Conservation (phyloP, 2,329 filamentous ascomycete species). For the Diplodia mutila region DNA sequence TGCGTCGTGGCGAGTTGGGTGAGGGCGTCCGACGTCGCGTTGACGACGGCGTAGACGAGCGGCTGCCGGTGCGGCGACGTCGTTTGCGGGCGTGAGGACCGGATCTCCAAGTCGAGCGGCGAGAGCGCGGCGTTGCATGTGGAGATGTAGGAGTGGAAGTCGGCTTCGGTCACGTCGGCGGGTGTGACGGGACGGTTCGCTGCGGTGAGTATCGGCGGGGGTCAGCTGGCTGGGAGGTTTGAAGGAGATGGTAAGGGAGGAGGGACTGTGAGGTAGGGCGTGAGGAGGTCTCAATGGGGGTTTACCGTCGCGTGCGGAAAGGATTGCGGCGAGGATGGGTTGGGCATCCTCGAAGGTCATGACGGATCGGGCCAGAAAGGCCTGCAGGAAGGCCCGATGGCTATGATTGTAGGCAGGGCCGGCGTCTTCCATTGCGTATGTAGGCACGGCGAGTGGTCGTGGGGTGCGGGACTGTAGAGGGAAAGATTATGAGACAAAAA, state of each 20-base stretch:
- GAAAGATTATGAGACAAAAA: neutral
- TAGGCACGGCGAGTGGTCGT: neutral
- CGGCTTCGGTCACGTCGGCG: conserved; percentile 68
- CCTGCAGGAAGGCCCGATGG: conserved; percentile 89
- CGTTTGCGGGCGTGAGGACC: conserved; percentile 70
- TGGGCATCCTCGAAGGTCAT: conserved; percentile 76
- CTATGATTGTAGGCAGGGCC: conserved; percentile 58
- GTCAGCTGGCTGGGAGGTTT: neutral
- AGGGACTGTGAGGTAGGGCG: neutral
- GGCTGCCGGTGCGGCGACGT: conserved; percentile 36
- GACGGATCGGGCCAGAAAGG: conserved; percentile 76
- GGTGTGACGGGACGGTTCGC: conserved; percentile 50
- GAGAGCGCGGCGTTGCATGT: conserved; percentile 73
- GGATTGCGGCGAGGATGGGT: conserved; percentile 75
- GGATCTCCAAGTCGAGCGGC: conserved; percentile 85
- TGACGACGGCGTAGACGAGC: conserved; percentile 82
- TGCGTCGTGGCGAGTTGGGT: conserved; percentile 86
- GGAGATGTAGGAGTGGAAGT: conserved; percentile 70
- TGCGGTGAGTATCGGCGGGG: neutral
- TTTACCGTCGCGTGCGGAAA: conserved; percentile 59
- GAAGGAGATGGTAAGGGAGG: neutral
- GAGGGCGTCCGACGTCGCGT: conserved; percentile 80
- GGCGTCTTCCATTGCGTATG: conserved; percentile 13
- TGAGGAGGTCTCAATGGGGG: neutral
- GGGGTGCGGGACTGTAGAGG: neutral